Evolutionary conservation across 805 yeast species (phyloP), one percentile per base, ranked within the genome.

Genomic region (Lipomyces spencermartinsiae): DNA sequence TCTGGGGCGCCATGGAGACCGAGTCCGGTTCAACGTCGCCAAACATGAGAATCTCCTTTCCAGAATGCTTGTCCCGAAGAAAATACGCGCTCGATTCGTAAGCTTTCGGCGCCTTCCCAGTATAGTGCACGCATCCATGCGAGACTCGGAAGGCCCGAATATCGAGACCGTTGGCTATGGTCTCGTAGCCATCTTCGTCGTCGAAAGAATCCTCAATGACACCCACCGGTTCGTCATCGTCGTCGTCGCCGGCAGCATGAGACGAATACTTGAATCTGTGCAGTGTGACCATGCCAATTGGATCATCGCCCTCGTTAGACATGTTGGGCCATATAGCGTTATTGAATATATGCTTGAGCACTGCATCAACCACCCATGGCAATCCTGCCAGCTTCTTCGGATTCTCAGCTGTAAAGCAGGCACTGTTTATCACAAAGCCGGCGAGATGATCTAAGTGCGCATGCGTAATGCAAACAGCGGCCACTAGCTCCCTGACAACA

Each of bases 11-110:
- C 7, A 77, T 72, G 9, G 90, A 85, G 0, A 81, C 76, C 4
- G 74, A 53, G 75, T 91, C 97, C 59, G 89, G 83, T 75, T 93
- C 97, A 46, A 91, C 85, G 76, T 93, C 98, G 0, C 98, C 98
- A 82, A 92, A 92, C 2, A 90, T 77, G 8, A 92, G 76, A 1
- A 92, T 60, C 29, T 81, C 79, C 8, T 80, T 71, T 12, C 78
- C 73, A 0, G 82, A 72, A 0, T 43, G 34, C 2, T 59, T 73
- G 58, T 84, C 81, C 8, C 80, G 76, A 46, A 92, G 74, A 31
- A 92, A 79, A 75, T 83, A 93, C 1, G 92, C 89, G 2, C 92
- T 85, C 54, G 88, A 83, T 78, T 83, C 71, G 77, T 83, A 80
- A 9, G 74, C 64, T 16, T 22, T 19, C 25, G 68, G 46, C 4